Conservation (phyloP, 371 early-diverging fungal species). For the Paraphysoderma sedebokerense region DNA sequence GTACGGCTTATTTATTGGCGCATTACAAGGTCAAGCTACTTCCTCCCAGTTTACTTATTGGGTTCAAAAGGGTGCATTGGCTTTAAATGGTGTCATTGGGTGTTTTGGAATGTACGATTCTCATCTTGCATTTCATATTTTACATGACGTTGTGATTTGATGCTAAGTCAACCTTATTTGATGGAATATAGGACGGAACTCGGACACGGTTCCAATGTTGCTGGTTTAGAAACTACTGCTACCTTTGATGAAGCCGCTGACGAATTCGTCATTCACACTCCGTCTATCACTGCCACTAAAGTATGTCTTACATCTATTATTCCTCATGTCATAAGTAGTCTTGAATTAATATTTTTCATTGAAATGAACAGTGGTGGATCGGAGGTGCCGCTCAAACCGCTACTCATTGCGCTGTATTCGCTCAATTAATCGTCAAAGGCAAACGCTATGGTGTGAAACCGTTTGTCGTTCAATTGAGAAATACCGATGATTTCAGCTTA, state of each 20-base stretch:
- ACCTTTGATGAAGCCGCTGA: slow-evolving; percentile 68
- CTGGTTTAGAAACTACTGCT: slow-evolving; percentile 83
- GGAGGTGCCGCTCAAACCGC: slow-evolving; percentile 79
- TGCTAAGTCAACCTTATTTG: no score
- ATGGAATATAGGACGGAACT: no score
- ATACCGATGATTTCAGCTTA: slow-evolving; percentile 31
- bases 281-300: slow-evolving; percentile 75
- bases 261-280: slow-evolving; percentile 79
- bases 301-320: neutral
- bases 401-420: slow-evolving; percentile 63
- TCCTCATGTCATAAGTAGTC: neutral
- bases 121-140: no score
- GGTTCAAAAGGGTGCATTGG: slow-evolving; percentile 71
- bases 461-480: slow-evolving; percentile 53
- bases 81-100: slow-evolving; percentile 59
- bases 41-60: slow-evolving; percentile 71
- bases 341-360: neutral
- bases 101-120: slow-evolving; percentile 92
- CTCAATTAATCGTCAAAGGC: slow-evolving; percentile 56
- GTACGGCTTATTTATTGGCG: slow-evolving; percentile 70
- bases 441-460: slow-evolving; percentile 63
- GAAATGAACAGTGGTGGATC: slow-evolving; percentile 65
- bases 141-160: no score
- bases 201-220: slow-evolving; percentile 70
- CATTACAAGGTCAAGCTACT: slow-evolving; percentile 73